Evolutionary conservation across 805 yeast genomes (phyloP).

Genomic region (Metschnikowia koreensis): DNA sequence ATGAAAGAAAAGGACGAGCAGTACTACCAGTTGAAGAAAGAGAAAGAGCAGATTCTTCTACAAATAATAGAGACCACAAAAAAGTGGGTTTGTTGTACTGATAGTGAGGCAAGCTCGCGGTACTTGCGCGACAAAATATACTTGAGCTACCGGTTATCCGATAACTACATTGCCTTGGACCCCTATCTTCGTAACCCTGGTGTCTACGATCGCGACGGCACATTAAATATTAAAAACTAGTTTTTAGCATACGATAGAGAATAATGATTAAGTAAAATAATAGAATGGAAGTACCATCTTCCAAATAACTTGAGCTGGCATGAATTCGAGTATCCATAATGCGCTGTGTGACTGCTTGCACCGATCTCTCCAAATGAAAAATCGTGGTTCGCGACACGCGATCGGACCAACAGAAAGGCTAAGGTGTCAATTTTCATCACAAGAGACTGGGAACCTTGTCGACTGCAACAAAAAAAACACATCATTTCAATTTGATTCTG

Average conservation of each 20-base stretch:
- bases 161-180: slow-evolving; percentile 69
- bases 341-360: neutral
- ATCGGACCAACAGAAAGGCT: neutral
- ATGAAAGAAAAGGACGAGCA: slow-evolving; percentile 32
- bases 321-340: no score
- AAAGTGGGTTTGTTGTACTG: slow-evolving; percentile 71
- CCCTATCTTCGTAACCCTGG: slow-evolving; percentile 81
- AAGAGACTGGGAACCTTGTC: neutral
- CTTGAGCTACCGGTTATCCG: slow-evolving; percentile 51
- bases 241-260: no score
- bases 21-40: slow-evolving; percentile 43
- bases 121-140: slow-evolving; percentile 54
- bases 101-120: slow-evolving; percentile 46
- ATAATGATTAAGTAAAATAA: no score
- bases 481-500: no score
- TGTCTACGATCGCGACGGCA: slow-evolving; percentile 75
- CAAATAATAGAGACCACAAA: slow-evolving; percentile 63
- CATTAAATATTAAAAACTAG: slow-evolving; percentile 21
- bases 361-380: neutral
- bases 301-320: no score
- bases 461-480: no score
- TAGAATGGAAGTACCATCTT: no score
- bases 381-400: neutral
- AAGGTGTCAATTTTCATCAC: neutral
- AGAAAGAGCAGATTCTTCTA: slow-evolving; percentile 54